Percentiles rank a stretch among this genome's conserved stretches.
phyloP scores from a whole-genome alignment of 208 protist genomes.

The Trypanosoma mega region DNA sequence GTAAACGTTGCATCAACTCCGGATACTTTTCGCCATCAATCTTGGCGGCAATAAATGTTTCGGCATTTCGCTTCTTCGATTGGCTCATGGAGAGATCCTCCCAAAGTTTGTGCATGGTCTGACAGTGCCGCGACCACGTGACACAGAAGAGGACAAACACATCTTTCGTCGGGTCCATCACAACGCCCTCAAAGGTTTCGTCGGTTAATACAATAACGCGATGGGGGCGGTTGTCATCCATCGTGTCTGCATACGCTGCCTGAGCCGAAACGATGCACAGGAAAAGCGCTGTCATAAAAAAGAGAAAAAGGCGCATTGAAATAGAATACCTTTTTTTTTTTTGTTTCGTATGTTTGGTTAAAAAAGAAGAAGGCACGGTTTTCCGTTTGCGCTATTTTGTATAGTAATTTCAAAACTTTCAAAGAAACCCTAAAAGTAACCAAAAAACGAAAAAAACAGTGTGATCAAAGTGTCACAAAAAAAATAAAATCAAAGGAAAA shows the following conservation, averaged over 20 bases:
- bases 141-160: slow-evolving; percentile 80
- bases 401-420: no score
- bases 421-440: no score
- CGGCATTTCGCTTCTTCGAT: slow-evolving; percentile 38
- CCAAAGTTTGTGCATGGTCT: slow-evolving; percentile 33
- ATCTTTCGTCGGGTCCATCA: slow-evolving; percentile 47
- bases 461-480: no score
- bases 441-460: no score
- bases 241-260: neutral
- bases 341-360: no score
- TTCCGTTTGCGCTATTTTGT: no score
- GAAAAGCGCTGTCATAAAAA: neutral
- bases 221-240: slow-evolving; percentile 6
- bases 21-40: slow-evolving; percentile 66
- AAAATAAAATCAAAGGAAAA: no score
- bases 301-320: neutral
- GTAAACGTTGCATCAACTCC: slow-evolving; percentile 38
- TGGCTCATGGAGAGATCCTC: slow-evolving; percentile 75
- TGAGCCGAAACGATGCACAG: neutral
- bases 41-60: slow-evolving; percentile 65
- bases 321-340: no score
- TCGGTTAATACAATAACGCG: slow-evolving; percentile 65
- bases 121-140: slow-evolving; percentile 55
- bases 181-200: slow-evolving; percentile 60
- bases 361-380: no score